Percentiles rank a stretch among this genome's conserved stretches.
Conservation (phyloP, 495 filamentous ascomycete genomes). For the Bryoglossum gracile region DNA sequence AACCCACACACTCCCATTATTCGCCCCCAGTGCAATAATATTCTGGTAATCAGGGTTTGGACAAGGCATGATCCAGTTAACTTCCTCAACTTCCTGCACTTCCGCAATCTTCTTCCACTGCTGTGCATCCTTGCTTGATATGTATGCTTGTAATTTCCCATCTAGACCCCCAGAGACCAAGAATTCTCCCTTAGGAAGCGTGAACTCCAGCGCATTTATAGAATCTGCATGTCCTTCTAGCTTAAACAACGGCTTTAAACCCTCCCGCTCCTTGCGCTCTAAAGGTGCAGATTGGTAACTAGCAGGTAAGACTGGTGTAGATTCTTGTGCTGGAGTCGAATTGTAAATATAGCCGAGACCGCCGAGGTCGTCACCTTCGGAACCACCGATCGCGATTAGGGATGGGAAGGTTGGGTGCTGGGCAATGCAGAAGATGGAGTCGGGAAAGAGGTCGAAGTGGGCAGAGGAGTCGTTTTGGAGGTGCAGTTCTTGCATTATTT, state of each 20-base stretch:
- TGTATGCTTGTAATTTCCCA: conserved; percentile 57
- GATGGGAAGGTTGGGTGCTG: conserved; percentile 75
- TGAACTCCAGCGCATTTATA: conserved; percentile 79
- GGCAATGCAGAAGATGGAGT: conserved; percentile 88
- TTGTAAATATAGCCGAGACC: conserved; percentile 69
- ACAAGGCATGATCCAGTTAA: conserved; percentile 83
- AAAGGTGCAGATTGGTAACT: conserved; percentile 65
- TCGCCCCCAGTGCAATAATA: conserved; percentile 81
- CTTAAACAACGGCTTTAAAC: conserved; percentile 52
- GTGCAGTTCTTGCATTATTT: conserved; percentile 62
- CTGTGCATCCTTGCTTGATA: conserved; percentile 29
- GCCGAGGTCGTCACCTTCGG: conserved; percentile 67
- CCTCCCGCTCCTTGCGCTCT: conserved; percentile 40
- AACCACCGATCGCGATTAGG: conserved; percentile 80
- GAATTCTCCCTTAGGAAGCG: conserved; percentile 73
- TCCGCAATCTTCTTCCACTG: conserved; percentile 59
- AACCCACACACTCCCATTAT: conserved; percentile 93
- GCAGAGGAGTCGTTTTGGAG: conserved; percentile 86
- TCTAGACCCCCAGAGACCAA: conserved; percentile 83
- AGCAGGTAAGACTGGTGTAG: conserved; percentile 57
- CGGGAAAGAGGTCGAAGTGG: conserved; percentile 81
- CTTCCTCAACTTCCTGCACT: conserved; percentile 82
- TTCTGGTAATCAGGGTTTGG: conserved; percentile 64
- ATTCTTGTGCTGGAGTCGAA: conserved; percentile 44
- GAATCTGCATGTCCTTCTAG: conserved; percentile 86